Percentiles rank a stretch among this genome's conserved stretches.
Evolutionary conservation across 352 stramenopile genomes (phyloP).

Genomic region (Globisporangium lucens): DNA sequence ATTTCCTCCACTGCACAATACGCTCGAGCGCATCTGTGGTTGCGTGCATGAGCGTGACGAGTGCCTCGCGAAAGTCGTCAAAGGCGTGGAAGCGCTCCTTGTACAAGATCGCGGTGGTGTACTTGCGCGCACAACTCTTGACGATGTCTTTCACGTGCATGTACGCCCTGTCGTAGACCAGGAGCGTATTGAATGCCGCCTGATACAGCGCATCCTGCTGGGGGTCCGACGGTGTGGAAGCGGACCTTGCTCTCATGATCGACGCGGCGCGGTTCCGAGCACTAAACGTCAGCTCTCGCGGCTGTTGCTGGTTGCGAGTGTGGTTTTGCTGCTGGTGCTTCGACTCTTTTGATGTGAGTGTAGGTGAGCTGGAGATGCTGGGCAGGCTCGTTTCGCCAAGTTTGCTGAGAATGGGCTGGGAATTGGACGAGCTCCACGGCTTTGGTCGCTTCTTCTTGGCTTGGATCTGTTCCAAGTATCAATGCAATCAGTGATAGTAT

Average conservation of each 20-base stretch:
- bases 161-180: slow-evolving; percentile 43
- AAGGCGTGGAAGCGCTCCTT: slow-evolving; percentile 64
- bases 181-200: slow-evolving; percentile 16
- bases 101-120: slow-evolving; percentile 41
- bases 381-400: not conserved
- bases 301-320: not conserved
- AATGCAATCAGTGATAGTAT: not conserved
- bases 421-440: slow-evolving; percentile 23
- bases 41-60: slow-evolving; percentile 28
- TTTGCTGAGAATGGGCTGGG: not conserved
- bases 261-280: slow-evolving; percentile 19
- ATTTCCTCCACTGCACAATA: slow-evolving; percentile 37
- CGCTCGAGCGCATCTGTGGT: slow-evolving; percentile 35
- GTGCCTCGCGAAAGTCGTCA: slow-evolving; percentile 32
- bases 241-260: slow-evolving; percentile 17
- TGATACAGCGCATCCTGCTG: slow-evolving; percentile 37
- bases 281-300: slow-evolving; percentile 15
- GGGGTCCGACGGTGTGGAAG: slow-evolving; percentile 4
- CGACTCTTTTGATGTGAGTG: not conserved
- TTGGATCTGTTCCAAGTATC: slow-evolving; percentile 18
- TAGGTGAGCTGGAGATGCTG: not conserved
- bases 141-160: slow-evolving; percentile 10
- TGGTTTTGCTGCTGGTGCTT: not conserved
- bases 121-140: slow-evolving; percentile 28
- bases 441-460: slow-evolving; percentile 18